A percentile compares a stretch with the other conserved stretches of the same genome.
phyloP scores from a whole-genome alignment of 768 basidiomycete species.

The Pulveroboletus sp. region DNA sequence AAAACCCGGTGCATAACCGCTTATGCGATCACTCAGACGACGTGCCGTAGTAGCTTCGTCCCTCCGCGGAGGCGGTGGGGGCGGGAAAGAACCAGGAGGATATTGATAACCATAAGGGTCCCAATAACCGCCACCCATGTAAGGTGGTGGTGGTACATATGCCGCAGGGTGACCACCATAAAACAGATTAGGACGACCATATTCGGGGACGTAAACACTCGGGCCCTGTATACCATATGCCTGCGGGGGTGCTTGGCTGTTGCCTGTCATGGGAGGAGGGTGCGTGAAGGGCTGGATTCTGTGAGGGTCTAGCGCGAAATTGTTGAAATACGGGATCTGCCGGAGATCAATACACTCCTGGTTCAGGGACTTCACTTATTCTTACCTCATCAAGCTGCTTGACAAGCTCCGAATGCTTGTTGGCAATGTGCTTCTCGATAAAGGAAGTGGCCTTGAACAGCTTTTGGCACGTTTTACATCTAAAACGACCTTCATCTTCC shows the following conservation, averaged over 20 bases:
- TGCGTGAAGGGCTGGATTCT: constrained; percentile 83
- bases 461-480: constrained; percentile 95
- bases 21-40: constrained; percentile 75
- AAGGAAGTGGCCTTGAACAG: constrained; percentile 96
- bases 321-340: constrained; percentile 88
- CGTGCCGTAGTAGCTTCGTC: constrained; percentile 56
- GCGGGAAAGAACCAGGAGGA: constrained; percentile 33
- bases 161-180: constrained; percentile 36
- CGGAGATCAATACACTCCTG: constrained; percentile 16
- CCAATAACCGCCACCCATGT: constrained; percentile 40
- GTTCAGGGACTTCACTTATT: constrained; percentile 9
- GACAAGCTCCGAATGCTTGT: constrained; percentile 88
- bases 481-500: constrained; percentile 95
- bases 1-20: constrained; percentile 60
- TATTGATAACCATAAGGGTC: constrained; percentile 44
- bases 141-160: constrained; percentile 34
- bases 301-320: constrained; percentile 94
- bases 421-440: constrained; percentile 94
- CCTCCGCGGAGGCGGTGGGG: constrained; percentile 43
- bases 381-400: constrained; percentile 81
- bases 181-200: constrained; percentile 36
- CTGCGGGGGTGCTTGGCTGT: constrained; percentile 74
- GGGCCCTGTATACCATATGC: constrained; percentile 75
- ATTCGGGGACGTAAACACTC: constrained; percentile 47
- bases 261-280: constrained; percentile 64